phyloP scores from a whole-genome alignment of 306 rosid species.

The Alnus glutinosa region DNA sequence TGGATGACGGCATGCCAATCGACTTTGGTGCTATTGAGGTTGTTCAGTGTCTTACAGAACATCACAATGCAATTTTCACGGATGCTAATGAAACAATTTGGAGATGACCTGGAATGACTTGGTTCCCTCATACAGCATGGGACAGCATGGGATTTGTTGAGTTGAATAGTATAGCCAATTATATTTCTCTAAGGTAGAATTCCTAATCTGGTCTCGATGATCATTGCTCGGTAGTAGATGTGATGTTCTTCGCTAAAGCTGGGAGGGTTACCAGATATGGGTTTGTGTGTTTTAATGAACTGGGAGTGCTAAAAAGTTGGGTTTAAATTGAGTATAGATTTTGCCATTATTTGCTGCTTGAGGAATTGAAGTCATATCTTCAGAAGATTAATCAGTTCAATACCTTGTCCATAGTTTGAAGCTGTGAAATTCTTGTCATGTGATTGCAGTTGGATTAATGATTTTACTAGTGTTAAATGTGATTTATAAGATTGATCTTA shows the following conservation, averaged over 20 bases:
- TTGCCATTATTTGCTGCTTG: neutral
- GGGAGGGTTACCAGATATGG: neutral
- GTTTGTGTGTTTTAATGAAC: neutral
- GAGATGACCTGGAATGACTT: conserved; percentile 50
- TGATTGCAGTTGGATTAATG: neutral
- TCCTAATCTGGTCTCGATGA: conserved; percentile 25
- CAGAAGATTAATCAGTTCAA: neutral
- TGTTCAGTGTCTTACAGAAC: conserved; percentile 90
- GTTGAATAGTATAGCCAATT: conserved; percentile 14
- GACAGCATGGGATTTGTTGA: conserved; percentile 26
- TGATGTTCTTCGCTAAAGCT: neutral
- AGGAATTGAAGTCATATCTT: neutral
- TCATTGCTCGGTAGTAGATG: neutral
- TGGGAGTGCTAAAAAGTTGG: neutral
- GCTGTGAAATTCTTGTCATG: neutral
- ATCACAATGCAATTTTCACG: conserved; percentile 90
- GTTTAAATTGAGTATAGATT: neutral
- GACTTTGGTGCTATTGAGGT: conserved; percentile 92
- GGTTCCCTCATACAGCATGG: conserved; percentile 3
- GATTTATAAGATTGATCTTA: neutral
- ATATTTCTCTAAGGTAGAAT: neutral
- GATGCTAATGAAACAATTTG: conserved; percentile 94
- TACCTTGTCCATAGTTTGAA: neutral
- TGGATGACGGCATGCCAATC: conserved; percentile 79
- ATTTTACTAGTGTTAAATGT: neutral